Conservation (phyloP, 345 rosid genomes). For the Populus nigra region DNA sequence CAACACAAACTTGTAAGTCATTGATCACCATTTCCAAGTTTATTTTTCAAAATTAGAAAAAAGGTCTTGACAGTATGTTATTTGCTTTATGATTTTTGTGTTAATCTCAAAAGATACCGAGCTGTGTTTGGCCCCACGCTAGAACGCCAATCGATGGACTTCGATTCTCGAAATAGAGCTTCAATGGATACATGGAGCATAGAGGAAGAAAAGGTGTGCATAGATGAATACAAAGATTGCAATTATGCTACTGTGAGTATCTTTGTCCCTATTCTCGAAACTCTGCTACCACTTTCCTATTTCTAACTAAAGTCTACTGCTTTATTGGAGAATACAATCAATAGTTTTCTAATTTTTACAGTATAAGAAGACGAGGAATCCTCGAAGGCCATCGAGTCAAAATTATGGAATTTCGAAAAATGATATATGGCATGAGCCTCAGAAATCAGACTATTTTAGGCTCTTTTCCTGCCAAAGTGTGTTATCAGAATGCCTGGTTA, state of each 20-base stretch:
- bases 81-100: conserved; percentile 7
- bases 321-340: conserved; percentile 9
- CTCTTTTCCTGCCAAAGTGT: conserved; percentile 42
- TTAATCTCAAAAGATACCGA: conserved; percentile 31
- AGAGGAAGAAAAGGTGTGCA: conserved; percentile 25
- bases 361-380: conserved; percentile 27
- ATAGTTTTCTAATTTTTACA: conserved; percentile 21
- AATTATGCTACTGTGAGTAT: conserved; percentile 39
- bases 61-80: background rate
- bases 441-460: conserved; percentile 25
- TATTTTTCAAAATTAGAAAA: background rate
- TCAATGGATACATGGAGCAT: conserved; percentile 20
- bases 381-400: conserved; percentile 24
- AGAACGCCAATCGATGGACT: conserved; percentile 29
- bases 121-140: conserved; percentile 43
- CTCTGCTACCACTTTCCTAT: background rate
- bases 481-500: conserved; percentile 36
- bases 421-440: conserved; percentile 28
- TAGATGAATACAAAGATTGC: conserved; percentile 30
- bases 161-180: conserved; percentile 19
- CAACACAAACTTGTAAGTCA: conserved; percentile 46
- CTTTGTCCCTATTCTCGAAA: conserved; percentile 6
- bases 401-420: conserved; percentile 9
- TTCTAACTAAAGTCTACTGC: background rate
- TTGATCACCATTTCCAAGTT: background rate